Conservation (phyloP, 2,329 filamentous ascomycete genomes). For the Xylaria polymorpha region DNA sequence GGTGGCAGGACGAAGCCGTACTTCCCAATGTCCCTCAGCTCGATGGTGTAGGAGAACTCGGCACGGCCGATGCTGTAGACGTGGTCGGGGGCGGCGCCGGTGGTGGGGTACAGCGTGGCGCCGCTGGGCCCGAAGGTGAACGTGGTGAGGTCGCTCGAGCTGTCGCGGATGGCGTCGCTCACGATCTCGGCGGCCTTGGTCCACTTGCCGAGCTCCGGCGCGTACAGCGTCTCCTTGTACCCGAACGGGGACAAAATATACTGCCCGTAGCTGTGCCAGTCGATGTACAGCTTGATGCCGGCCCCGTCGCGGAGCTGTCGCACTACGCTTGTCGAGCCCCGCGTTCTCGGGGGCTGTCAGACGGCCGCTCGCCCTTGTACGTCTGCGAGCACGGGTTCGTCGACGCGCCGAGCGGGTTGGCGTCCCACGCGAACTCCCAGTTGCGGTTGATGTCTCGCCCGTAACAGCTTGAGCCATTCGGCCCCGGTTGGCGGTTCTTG, state of each 20-base stretch:
- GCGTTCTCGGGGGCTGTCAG: constrained; percentile 61
- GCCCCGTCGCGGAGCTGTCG: constrained; percentile 51
- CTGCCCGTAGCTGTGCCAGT: constrained; percentile 69
- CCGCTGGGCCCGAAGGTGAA: constrained; percentile 47
- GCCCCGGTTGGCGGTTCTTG: constrained; percentile 60
- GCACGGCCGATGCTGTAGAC: constrained; percentile 43
- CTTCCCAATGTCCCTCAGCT: constrained; percentile 43
- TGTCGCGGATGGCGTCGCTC: constrained; percentile 51
- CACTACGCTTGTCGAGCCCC: constrained; percentile 52
- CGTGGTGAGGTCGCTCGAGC: constrained; percentile 43
- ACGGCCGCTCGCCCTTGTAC: constrained; percentile 56
- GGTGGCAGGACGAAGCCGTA: constrained; percentile 47
- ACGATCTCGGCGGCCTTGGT: constrained; percentile 51
- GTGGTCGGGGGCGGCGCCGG: constrained; percentile 44
- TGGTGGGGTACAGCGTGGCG: constrained; percentile 45
- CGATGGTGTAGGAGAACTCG: constrained; percentile 47
- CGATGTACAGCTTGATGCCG: constrained; percentile 66
- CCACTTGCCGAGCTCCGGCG: constrained; percentile 58
- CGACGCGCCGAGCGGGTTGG: constrained; percentile 55
- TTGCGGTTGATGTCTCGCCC: constrained; percentile 67
- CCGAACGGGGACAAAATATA: constrained; percentile 66
- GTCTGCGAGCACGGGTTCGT: constrained; percentile 61
- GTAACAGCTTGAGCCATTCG: constrained; percentile 51
- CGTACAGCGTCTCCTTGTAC: constrained; percentile 54
- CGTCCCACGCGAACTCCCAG: constrained; percentile 63